Percentiles rank a stretch among this genome's conserved stretches.
Conservation (phyloP, 2,329 filamentous ascomycete species). For the Trichophyton verrucosum region DNA sequence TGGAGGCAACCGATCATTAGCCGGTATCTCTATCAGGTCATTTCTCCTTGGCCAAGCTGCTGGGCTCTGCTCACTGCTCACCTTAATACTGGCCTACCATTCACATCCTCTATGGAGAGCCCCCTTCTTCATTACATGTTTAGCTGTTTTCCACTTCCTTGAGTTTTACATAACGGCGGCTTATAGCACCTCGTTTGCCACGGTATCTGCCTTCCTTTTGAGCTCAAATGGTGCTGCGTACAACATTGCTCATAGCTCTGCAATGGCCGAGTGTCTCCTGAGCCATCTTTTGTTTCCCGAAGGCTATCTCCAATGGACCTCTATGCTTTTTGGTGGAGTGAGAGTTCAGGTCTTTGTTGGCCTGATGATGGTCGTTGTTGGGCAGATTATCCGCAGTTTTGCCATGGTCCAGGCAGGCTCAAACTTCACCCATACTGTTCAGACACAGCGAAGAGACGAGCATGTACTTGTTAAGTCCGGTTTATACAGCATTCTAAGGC, state of each 20-base stretch:
- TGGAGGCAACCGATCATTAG: constrained; percentile 30
- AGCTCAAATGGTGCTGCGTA: constrained; percentile 76
- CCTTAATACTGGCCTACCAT: constrained; percentile 20
- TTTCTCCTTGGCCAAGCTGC: constrained; percentile 33
- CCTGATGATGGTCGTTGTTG: constrained; percentile 50
- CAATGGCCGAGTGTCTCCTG: constrained; percentile 57
- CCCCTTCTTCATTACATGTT: constrained; percentile 42
- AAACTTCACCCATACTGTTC: constrained; percentile 84
- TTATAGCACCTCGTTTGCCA: constrained; percentile 65
- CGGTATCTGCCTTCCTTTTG: constrained; percentile 66
- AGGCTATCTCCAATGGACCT: constrained; percentile 37
- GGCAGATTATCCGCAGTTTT: constrained; percentile 62
- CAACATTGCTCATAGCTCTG: constrained; percentile 65
- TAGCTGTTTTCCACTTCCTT: constrained; percentile 83
- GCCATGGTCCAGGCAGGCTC: constrained; percentile 83
- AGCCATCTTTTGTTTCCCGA: constrained; percentile 19
- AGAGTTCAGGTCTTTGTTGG: constrained; percentile 41
- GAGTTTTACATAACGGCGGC: constrained; percentile 85
- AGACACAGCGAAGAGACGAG: constrained; percentile 52
- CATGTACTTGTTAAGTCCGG: constrained; percentile 77
- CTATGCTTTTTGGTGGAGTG: constrained; percentile 24
- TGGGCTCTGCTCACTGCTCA: constrained; percentile 23
- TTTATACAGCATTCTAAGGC: constrained; percentile 62
- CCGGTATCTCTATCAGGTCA: constrained; percentile 34
- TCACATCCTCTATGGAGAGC: constrained; percentile 42